Base-by-base conservation (phyloP, 2,329 filamentous ascomycete genomes). In the Microcera coccophila region DNA sequence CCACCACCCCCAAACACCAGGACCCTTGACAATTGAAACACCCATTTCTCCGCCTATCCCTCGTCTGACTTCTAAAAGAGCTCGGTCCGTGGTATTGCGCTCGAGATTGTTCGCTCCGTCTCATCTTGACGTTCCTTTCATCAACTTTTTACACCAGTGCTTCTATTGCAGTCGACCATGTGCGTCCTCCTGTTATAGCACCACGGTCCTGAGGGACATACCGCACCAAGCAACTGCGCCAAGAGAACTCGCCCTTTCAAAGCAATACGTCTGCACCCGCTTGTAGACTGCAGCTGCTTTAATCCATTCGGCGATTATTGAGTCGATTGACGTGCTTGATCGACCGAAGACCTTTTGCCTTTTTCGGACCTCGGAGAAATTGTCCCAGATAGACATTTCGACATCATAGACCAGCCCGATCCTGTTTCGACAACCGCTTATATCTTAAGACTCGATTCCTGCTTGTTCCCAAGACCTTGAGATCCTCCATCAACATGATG, bases 391-490 rank as follows among this genome's bases (percentile, higher is more conserved):
- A 26, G 22, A 26, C 22, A 12, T 26, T 26, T 26, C 22, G 7
- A 26, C 22, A 7, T 7, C 12, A 26, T 26, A 7, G 22, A 26
- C 22, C 36, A 3, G 20, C 10, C 4, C 21, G 20, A 7, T 3
- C 20, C 15, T 17, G 36, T 17, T 38, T 28, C 36, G 36, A 38
- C 36, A 11, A 15, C 14, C 21, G 17, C 17, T 32, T 26, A 7
- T 12, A 15, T 17, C 41, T 54, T 53, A 32, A 51, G 39, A 38
- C 42, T 44, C 38, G 42, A 50, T 44, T 41, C 44, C 29, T 38
- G 40, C 37, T 40, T 41, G 10, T 19, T 35, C 71, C n/a, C 69
- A 67, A 66, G 34, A 60, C 70, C 28, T 68, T 72, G 41, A 62
- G 32, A 31, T 8, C 35, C 31, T 21, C 45, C 15, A 31, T 52